These are phyloP conservation scores for Ophiostoma piceae DNA, from an alignment of 2,329 filamentous ascomycete genomes.

Conservation along the genomic window DNA sequence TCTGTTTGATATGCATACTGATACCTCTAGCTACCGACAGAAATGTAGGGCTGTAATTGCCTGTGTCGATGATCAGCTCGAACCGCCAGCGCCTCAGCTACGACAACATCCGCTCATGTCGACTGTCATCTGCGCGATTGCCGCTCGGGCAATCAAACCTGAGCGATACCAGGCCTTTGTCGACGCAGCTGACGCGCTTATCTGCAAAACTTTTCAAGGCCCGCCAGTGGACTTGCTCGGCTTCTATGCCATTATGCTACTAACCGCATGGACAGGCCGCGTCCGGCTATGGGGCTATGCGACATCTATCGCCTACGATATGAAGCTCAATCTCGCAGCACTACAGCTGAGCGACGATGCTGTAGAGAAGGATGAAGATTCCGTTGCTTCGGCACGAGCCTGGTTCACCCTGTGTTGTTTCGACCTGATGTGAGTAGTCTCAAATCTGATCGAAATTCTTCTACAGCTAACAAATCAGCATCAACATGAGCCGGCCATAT, in stretches of 20 bases:
- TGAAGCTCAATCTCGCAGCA: not conserved
- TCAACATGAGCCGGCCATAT: not conserved
- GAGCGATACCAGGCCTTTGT: not conserved
- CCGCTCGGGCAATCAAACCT: not conserved
- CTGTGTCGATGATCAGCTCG: not conserved
- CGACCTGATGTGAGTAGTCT: not conserved
- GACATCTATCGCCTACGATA: not conserved
- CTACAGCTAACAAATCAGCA: not conserved
- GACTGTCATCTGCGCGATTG: not conserved
- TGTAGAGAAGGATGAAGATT: not conserved
- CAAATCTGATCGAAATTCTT: too few species aligned
- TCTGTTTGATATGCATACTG: not conserved
- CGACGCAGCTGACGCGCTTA: not conserved
- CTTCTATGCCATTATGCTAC: not conserved
- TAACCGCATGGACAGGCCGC: not conserved
- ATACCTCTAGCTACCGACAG: not conserved
- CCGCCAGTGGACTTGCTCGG: not conserved
- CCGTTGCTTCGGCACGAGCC: not conserved
- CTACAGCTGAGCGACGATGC: not conserved
- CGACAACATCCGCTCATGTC: not conserved
- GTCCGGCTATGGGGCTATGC: not conserved
- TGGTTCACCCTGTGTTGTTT: not conserved
- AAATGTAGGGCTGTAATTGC: not conserved
- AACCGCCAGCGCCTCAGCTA: not conserved
- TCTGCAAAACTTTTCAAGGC: not conserved